phyloP scores from a whole-genome alignment of 352 stramenopile species.

The Globisporangium emineosum region DNA sequence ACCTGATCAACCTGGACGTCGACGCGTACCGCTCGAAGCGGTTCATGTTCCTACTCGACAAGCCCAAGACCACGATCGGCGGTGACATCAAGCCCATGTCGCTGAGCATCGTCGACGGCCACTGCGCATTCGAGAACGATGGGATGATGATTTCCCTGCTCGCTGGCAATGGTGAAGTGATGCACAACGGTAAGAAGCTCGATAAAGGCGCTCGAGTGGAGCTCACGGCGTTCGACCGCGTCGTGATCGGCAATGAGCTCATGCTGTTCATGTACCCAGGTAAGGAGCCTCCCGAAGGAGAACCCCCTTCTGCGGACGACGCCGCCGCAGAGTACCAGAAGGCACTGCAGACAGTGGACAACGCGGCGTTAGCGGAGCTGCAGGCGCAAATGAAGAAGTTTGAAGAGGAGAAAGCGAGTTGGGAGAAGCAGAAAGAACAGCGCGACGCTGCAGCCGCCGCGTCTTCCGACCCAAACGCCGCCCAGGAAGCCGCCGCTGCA shows the following conservation, averaged over 20 bases:
- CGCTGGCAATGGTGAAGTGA: slow-evolving; percentile 80
- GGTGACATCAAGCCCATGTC: slow-evolving; percentile 91
- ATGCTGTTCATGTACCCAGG: slow-evolving; percentile 80
- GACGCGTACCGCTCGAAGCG: slow-evolving; percentile 90
- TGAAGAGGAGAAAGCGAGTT: slow-evolving; percentile 84
- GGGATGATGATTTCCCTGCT: slow-evolving; percentile 41
- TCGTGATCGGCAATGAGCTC: slow-evolving; percentile 85
- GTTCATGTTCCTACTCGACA: slow-evolving; percentile 90
- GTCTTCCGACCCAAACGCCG: slow-evolving; percentile 20
- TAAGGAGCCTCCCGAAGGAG: slow-evolving; percentile 33
- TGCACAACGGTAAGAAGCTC: slow-evolving; percentile 83
- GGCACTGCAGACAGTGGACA: slow-evolving; percentile 72
- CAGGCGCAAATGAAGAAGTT: slow-evolving; percentile 90
- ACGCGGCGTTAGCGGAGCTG: slow-evolving; percentile 71
- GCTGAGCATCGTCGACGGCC: slow-evolving; percentile 85
- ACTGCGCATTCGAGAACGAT: slow-evolving; percentile 78
- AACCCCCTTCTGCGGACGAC: slow-evolving; percentile 76
- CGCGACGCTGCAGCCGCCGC: slow-evolving; percentile 27
- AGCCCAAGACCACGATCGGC: slow-evolving; percentile 48
- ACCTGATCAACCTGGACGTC: slow-evolving; percentile 94
- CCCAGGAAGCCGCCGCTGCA: slow-evolving; percentile 34
- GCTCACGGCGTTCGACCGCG: slow-evolving; percentile 65
- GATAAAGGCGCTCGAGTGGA: slow-evolving; percentile 34
- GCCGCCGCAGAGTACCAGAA: slow-evolving; percentile 88
- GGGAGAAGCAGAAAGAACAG: slow-evolving; percentile 81